phyloP scores from a whole-genome alignment of 2,329 filamentous ascomycete genomes.

The Tolypocladium tropicale region DNA sequence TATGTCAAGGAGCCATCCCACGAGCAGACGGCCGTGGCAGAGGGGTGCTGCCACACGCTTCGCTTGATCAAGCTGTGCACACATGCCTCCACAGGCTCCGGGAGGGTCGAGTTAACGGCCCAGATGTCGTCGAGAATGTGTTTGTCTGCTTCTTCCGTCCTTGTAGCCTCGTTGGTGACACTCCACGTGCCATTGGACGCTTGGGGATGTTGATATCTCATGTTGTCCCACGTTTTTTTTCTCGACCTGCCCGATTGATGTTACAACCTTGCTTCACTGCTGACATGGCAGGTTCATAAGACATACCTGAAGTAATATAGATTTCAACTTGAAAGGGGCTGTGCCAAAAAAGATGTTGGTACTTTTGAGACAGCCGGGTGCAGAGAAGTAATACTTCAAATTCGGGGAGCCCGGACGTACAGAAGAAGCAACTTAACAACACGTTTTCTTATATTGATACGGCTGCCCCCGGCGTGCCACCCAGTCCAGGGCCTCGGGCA shows the following conservation, averaged over 20 bases:
- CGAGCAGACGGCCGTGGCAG: slow-evolving; percentile 26
- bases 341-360: not conserved
- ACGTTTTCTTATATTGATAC: not conserved
- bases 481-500: not conserved
- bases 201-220: slow-evolving; percentile 2
- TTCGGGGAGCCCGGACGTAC: not conserved
- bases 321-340: not conserved
- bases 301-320: not conserved
- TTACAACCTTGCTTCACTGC: not conserved
- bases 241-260: not conserved
- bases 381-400: not conserved
- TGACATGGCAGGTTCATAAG: not conserved
- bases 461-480: not conserved
- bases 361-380: not conserved
- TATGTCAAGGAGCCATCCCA: slow-evolving; percentile 34
- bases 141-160: slow-evolving; percentile 1
- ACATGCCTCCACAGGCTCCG: slow-evolving; percentile 11
- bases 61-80: slow-evolving; percentile 30
- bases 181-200: not conserved
- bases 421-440: not conserved
- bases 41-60: slow-evolving; percentile 20
- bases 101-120: slow-evolving; percentile 7
- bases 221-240: not conserved
- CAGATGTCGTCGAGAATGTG: slow-evolving; percentile 3
- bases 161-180: not conserved